phyloP scores from a whole-genome alignment of 2,329 filamentous ascomycete genomes.

The Penicillium sp. region DNA sequence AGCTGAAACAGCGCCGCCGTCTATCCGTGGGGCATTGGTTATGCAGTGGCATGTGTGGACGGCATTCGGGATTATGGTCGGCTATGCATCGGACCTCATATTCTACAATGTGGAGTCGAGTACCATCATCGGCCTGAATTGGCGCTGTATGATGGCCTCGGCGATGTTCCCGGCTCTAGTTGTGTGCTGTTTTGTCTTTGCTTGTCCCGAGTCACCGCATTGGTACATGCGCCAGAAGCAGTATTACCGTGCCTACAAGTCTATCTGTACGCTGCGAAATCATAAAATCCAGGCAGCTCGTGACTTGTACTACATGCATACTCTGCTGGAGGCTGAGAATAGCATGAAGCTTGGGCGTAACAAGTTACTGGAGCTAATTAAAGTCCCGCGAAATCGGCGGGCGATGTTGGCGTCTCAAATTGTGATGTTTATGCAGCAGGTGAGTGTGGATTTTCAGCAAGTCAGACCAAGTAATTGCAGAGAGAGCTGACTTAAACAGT shows the following conservation, averaged over 20 bases:
- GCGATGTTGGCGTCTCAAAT: slow-evolving; percentile 60
- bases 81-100: slow-evolving; percentile 60
- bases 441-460: slow-evolving; percentile 18
- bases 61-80: slow-evolving; percentile 52
- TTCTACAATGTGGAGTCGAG: slow-evolving; percentile 57
- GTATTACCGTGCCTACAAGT: slow-evolving; percentile 42
- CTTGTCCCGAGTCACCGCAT: slow-evolving; percentile 56
- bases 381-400: slow-evolving; percentile 60
- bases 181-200: slow-evolving; percentile 59
- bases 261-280: slow-evolving; percentile 44
- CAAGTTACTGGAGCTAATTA: slow-evolving; percentile 57
- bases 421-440: slow-evolving; percentile 67
- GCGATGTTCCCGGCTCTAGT: slow-evolving; percentile 62
- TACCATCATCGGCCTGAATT: slow-evolving; percentile 58
- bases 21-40: slow-evolving; percentile 70
- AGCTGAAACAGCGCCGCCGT: slow-evolving; percentile 68
- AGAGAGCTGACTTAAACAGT: slow-evolving; percentile 22
- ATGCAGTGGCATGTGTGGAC: slow-evolving; percentile 74
- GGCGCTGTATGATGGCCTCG: slow-evolving; percentile 68
- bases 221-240: slow-evolving; percentile 49
- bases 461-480: neutral
- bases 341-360: slow-evolving; percentile 51
- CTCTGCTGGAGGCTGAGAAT: slow-evolving; percentile 60
- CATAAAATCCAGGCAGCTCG: slow-evolving; percentile 46
- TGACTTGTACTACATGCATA: slow-evolving; percentile 47